Conservation (phyloP, 2,329 filamentous ascomycete species). For the Xylaria sp. region DNA sequence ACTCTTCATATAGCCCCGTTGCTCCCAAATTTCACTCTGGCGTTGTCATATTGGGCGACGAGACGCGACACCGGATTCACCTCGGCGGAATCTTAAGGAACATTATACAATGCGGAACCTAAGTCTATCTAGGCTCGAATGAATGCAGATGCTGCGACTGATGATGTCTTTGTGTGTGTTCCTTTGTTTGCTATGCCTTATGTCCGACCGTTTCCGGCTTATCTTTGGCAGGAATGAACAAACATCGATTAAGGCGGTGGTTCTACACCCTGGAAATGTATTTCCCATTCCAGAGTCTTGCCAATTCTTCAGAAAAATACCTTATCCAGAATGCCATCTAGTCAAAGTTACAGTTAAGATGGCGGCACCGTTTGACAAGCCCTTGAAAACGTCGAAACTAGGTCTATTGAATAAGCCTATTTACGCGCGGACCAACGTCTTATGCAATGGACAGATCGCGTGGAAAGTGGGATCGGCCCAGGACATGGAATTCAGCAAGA, state of each 20-base stretch:
- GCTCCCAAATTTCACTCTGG: background rate
- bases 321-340: too few relatives aligned
- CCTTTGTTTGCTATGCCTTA: background rate
- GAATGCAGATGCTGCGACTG: constrained; percentile 8
- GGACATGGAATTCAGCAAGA: constrained; percentile 3
- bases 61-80: background rate
- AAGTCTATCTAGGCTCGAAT: background rate
- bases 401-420: constrained; percentile 5
- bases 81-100: background rate
- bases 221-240: background rate
- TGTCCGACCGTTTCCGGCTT: background rate
- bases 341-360: constrained; percentile 2
- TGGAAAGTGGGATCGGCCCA: constrained; percentile 16
- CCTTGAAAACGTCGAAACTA: background rate
- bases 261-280: too few relatives aligned
- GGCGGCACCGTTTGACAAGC: constrained; percentile 4
- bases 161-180: constrained; percentile 1
- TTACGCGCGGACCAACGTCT: constrained; percentile 25
- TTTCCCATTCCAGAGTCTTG: too few relatives aligned
- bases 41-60: background rate
- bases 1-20: background rate
- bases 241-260: background rate
- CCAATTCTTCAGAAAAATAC: too few relatives aligned
- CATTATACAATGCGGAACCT: background rate
- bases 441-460: constrained; percentile 28